phyloP scores from a whole-genome alignment of 495 filamentous ascomycete species.

The Apodospora peruviana region DNA sequence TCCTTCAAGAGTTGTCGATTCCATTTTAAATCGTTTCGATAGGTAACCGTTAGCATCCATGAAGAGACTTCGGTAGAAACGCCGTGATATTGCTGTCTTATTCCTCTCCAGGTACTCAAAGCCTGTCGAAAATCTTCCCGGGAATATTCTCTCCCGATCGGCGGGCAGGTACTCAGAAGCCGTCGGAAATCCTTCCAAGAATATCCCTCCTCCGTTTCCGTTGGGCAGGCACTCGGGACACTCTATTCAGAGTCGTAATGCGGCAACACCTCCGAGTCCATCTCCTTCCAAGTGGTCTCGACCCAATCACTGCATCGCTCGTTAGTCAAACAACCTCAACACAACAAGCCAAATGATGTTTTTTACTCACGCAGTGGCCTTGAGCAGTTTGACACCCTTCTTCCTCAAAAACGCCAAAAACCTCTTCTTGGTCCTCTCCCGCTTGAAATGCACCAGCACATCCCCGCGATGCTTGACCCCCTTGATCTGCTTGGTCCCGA shows the following conservation, averaged over 20 bases:
- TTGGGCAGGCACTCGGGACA: too few species aligned
- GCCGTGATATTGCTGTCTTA: too few species aligned
- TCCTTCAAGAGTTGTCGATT: too few species aligned
- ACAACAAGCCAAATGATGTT: neutral
- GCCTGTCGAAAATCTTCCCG: too few species aligned
- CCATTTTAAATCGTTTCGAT: too few species aligned
- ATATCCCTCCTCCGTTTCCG: too few species aligned
- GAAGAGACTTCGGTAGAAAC: too few species aligned
- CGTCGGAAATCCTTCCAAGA: too few species aligned
- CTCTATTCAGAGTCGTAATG: constrained; percentile 13
- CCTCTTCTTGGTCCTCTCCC: constrained; percentile 39
- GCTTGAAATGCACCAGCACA: constrained; percentile 38
- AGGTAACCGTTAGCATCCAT: too few species aligned
- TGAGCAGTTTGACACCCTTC: constrained; percentile 33
- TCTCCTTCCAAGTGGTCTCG: constrained; percentile 12
- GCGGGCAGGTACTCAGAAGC: too few species aligned
- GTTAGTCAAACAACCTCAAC: neutral
- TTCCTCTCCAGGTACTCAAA: too few species aligned
- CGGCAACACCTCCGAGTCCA: constrained; percentile 16
- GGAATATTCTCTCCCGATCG: too few species aligned
- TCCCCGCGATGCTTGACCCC: constrained; percentile 22
- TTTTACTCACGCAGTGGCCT: constrained; percentile 26
- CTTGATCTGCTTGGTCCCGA: constrained; percentile 19
- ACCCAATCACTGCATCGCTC: constrained; percentile 8
- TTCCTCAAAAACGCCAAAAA: constrained; percentile 34